Evolutionary conservation across 352 stramenopile genomes (phyloP).

Genomic region (Saprolegnia parasitica): DNA sequence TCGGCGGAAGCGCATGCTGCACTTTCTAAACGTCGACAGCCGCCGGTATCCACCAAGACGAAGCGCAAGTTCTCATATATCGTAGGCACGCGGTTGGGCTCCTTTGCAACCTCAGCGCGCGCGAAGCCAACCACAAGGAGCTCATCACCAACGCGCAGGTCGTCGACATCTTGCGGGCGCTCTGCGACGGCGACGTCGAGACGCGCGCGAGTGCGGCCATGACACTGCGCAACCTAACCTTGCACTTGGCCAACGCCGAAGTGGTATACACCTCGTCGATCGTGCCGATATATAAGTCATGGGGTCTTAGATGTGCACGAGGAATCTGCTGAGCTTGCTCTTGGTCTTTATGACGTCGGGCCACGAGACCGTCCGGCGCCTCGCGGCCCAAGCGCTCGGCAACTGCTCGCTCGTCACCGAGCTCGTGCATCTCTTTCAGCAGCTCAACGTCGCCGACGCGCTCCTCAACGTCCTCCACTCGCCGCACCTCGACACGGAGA

Average conservation of each 20-base stretch:
- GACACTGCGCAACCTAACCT: slow-evolving; percentile 69
- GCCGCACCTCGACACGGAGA: slow-evolving; percentile 33
- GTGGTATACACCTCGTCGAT: slow-evolving; percentile 34
- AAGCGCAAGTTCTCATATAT: no score
- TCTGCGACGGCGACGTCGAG: slow-evolving; percentile 64
- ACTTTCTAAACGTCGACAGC: slow-evolving; percentile 23
- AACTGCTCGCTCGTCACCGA: slow-evolving; percentile 77
- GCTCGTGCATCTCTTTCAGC: slow-evolving; percentile 63
- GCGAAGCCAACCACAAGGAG: slow-evolving; percentile 74
- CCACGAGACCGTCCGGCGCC: slow-evolving; percentile 53
- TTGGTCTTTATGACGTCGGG: slow-evolving; percentile 51
- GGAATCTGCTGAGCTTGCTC: slow-evolving; percentile 57
- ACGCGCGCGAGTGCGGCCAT: slow-evolving; percentile 64
- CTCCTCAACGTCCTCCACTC: slow-evolving; percentile 51
- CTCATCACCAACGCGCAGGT: slow-evolving; percentile 66
- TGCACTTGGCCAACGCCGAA: slow-evolving; percentile 65
- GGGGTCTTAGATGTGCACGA: slow-evolving; percentile 43
- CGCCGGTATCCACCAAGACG: no score
- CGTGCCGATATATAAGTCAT: not conserved
- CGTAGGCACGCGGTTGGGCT: slow-evolving; percentile 53
- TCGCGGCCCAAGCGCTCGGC: slow-evolving; percentile 56
- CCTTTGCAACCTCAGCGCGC: slow-evolving; percentile 69
- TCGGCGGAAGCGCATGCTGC: slow-evolving; percentile 30
- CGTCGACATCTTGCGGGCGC: slow-evolving; percentile 59
- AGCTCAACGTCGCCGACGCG: slow-evolving; percentile 51